Evolutionary conservation across 2,329 filamentous ascomycete genomes (phyloP).

Genomic region (Xylariaceae sp.): DNA sequence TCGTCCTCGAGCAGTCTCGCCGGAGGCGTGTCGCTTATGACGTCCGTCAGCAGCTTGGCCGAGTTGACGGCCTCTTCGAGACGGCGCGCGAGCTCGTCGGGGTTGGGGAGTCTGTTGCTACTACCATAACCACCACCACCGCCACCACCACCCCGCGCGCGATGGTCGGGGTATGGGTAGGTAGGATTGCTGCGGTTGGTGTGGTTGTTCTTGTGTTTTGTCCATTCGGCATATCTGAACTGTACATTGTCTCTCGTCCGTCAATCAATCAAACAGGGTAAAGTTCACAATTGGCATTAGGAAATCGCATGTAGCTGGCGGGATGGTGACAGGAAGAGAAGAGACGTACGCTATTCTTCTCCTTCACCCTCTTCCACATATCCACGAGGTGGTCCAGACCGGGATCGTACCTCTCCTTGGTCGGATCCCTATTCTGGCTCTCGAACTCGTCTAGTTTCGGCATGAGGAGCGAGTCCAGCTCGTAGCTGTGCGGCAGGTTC

Average conservation of each 20-base stretch:
- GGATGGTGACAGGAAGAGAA: too few species aligned
- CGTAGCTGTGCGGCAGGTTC: slow-evolving; percentile 55
- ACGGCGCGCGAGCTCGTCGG: slow-evolving; percentile 72
- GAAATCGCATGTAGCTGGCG: too few species aligned
- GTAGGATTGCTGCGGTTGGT: too few species aligned
- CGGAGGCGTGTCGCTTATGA: slow-evolving; percentile 78
- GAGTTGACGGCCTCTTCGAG: slow-evolving; percentile 89
- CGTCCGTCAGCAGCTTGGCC: slow-evolving; percentile 85
- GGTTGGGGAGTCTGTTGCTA: slow-evolving; percentile 48
- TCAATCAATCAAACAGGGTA: too few species aligned
- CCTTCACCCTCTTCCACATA: slow-evolving; percentile 88
- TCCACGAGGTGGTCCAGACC: slow-evolving; percentile 64
- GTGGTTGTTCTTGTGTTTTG: too few species aligned
- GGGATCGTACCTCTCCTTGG: slow-evolving; percentile 51
- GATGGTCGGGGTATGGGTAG: too few species aligned
- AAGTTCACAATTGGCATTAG: too few species aligned
- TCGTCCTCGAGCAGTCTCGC: slow-evolving; percentile 74
- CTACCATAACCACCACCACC: too few species aligned
- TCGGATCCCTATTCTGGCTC: slow-evolving; percentile 61
- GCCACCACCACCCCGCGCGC: too few species aligned
- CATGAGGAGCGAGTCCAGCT: slow-evolving; percentile 77
- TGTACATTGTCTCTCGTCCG: too few species aligned
- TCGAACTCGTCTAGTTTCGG: slow-evolving; percentile 81
- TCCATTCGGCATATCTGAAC: too few species aligned
- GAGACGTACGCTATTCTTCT: slow-evolving; percentile 52